Base-by-base conservation (phyloP, 331 rosid genomes). In the Saraca asoca region DNA sequence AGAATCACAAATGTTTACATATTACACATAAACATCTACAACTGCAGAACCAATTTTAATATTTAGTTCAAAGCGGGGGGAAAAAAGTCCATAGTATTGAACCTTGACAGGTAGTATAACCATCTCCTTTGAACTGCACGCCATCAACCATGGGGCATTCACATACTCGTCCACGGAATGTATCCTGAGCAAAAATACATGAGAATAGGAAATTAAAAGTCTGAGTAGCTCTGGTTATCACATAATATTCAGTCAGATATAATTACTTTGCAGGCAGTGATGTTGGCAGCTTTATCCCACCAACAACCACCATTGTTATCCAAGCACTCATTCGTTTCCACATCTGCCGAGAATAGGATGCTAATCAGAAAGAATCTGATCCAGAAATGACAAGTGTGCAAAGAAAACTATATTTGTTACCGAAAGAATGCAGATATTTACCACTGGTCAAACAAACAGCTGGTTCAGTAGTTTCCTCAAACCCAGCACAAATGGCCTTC, bases 101-200 rank as follows among this genome's bases (percentile, higher is more conserved):
- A 94, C 99, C 99, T 88, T 80, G 83, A 62, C 99, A 94, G 11
- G 73, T 75, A 37, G 88, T 90, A 75, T 94, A 94, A 75, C 99
- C 99, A 79, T 94, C 99, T 81, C 99, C 99, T 83, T 90, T 94
- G 79, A 94, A 94, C 77, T 90, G 96, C 84, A 94, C 96, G 67
- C 99, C 99, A 75, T 90, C 97, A 68, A 94, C 88, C 58, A 86
- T 67, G 49, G 99, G 99, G 80, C 99, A 94, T 70, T 88, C 92
- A 51, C 99, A 94, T 69, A 94, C 91, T 83, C 99, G 84, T 59
- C 99, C 99, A 31, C 99, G 97, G 74, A 94, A 94, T 15, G 99
- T 94, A 77, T 94, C 99, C 99, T 94, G 80, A 46, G 50, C 29
- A 78, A 76, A 60, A 12, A 63, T 63, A 45, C 50, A 65, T 24